phyloP scores from a whole-genome alignment of 1,139 yeast species.

The Spathaspora sp. region DNA sequence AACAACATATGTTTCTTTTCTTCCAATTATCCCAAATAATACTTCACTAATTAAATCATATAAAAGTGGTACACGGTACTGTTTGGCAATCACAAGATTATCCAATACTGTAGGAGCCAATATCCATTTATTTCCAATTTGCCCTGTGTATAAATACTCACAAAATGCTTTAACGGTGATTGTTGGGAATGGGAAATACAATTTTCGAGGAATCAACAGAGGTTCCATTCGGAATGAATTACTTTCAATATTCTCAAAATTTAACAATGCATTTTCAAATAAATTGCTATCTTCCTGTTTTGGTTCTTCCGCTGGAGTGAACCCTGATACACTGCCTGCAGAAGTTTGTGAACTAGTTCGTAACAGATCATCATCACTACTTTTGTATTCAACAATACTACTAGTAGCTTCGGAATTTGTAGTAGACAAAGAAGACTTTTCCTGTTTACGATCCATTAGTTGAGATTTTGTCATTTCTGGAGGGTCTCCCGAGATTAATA shows the following conservation, averaged over 20 bases:
- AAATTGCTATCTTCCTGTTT: slow-evolving; percentile 9
- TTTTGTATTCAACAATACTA: slow-evolving; percentile 3
- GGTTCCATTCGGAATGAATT: slow-evolving; percentile 51
- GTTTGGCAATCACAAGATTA: slow-evolving; percentile 58
- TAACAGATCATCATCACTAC: slow-evolving; percentile 4
- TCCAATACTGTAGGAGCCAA: slow-evolving; percentile 68
- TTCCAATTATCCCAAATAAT: slow-evolving; percentile 64
- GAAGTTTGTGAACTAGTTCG: slow-evolving; percentile 3
- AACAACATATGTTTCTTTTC: slow-evolving; percentile 56
- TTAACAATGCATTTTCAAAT: slow-evolving; percentile 32
- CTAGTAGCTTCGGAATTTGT: slow-evolving; percentile 13
- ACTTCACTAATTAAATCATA: slow-evolving; percentile 70
- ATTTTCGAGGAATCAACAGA: slow-evolving; percentile 60
- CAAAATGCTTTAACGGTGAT: slow-evolving; percentile 62
- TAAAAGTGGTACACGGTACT: slow-evolving; percentile 64
- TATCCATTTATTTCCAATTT: slow-evolving; percentile 71
- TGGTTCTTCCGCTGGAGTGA: neutral
- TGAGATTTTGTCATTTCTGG: slow-evolving; percentile 3
- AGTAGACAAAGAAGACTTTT: slow-evolving; percentile 16
- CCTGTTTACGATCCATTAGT: neutral
- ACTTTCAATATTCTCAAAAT: slow-evolving; percentile 37
- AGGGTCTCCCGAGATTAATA: slow-evolving; percentile 3
- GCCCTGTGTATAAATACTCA: slow-evolving; percentile 76
- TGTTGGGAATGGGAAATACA: slow-evolving; percentile 67
- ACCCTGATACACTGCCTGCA: neutral